Base-by-base conservation (phyloP, 805 yeast species). In the Pichia thaimueangensis region DNA sequence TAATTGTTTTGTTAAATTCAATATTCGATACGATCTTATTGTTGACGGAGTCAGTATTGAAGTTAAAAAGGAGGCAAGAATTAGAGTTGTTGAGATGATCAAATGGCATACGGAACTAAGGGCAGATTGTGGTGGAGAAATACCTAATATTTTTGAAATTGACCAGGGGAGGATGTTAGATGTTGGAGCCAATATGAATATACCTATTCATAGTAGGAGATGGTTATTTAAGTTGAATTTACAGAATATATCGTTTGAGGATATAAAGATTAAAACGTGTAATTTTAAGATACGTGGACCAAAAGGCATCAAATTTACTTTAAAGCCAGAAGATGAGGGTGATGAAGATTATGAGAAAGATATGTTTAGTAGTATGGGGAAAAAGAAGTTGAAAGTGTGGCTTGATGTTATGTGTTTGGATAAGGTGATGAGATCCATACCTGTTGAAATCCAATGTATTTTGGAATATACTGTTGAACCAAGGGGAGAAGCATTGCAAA, bases 181-280 rank as follows among this genome's bases (percentile, higher is more conserved):
- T 30, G 27, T 28, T 16, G 19, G 19, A 15, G n/a, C 17, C 21
- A 28, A 28, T 13, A 17, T 36, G 17, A 35, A 35, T 25, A 28
- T 41, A 17, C 43, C 43, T n/a, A 13, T 30, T 9, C 51, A 27
- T 63, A 57, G 65, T 67, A 59, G 31, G 17, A 34, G 28, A 33
- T 47, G 48, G 51, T 11, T 42, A 3, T 45, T 45, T 19, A 43
- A 23, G 11, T 20, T 47, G 8, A 12, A 22, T 6, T 15, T 42
- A 5, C 34, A 23, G 17, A 62, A 54, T 27, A 57, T 65, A 47
- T 47, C 58, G 10, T 62, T 60, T 73, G 59, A 45, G 37, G 60
- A 54, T 35, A 6, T 47, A 2, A 17, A 16, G 6, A 17, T 41
- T 5, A 29, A n/a, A 15, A 20, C 27, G 12, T 30, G 41, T 11